phyloP scores from a whole-genome alignment of 2,329 filamentous ascomycete species.

The Laburnicola sp. region DNA sequence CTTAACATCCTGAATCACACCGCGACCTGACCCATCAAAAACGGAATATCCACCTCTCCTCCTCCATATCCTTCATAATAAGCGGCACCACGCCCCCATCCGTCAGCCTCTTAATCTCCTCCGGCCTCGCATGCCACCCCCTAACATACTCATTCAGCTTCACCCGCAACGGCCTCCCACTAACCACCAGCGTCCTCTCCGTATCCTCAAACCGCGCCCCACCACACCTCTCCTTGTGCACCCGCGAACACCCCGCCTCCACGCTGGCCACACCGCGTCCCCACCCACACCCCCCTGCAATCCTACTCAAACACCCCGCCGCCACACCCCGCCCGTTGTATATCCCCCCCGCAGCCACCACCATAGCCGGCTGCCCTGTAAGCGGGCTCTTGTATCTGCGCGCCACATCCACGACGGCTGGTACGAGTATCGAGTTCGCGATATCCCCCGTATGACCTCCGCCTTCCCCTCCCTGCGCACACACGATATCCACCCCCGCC shows the following conservation, averaged over 20 bases:
- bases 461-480: constrained; percentile 89
- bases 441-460: constrained; percentile 92
- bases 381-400: constrained; percentile 70
- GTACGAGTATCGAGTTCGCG: constrained; percentile 82
- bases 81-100: constrained; percentile 78
- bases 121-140: constrained; percentile 75
- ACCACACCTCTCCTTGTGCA: constrained; percentile 84
- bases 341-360: constrained; percentile 88
- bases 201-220: constrained; percentile 80
- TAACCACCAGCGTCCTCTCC: constrained; percentile 77
- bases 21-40: constrained; percentile 92
- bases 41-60: constrained; percentile 79
- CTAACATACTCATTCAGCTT: constrained; percentile 81
- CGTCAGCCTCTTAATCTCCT: constrained; percentile 75
- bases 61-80: constrained; percentile 77
- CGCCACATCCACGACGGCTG: constrained; percentile 84
- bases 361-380: constrained; percentile 70
- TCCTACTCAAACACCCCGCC: too few relatives aligned
- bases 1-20: constrained; percentile 73
- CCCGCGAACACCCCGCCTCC: constrained; percentile 78
- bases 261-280: constrained; percentile 82
- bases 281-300: constrained; percentile 97
- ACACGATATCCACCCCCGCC: constrained; percentile 86
- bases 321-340: constrained; percentile 81
- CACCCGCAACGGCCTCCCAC: constrained; percentile 78